Base-by-base conservation (phyloP, 257 asterid species). In the Cordia subcordata region DNA sequence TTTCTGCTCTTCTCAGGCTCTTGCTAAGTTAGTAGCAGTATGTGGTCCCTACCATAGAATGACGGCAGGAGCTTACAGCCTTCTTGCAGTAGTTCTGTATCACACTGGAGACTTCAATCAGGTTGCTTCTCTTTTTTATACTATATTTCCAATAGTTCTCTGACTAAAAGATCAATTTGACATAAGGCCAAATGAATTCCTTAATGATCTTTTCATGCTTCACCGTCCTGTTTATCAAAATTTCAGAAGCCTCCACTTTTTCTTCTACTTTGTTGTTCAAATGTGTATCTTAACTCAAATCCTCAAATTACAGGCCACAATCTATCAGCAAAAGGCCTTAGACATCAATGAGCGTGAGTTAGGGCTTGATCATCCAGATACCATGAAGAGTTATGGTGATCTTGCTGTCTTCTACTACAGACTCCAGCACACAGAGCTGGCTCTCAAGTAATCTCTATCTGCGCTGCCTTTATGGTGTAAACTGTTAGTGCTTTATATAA, bases 21-120 rank as follows among this genome's bases (percentile, higher is more conserved):
- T 89, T 57, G 91, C 91, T 57, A 89, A 89, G 85, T 77, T 89
- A 74, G 95, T 89, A 40, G 94, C 95, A 53, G 96, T 89, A 32
- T 89, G 96, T 60, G 96, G 96, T 72, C 89, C 96, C 61, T 86
- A 89, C 71, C 95, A 89, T 76, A 81, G 95, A 61, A 89, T 89
- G 96, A 89, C 96, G 38, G 95, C 96, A 59, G 95, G 96, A 49
- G 95, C 96, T 63, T 89, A 89, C 84, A 89, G 96, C 76, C 96
- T 89, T 80, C 94, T 89, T 70, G 96, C 96, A 47, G 96, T 89
- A 56, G 96, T 89, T 77, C 75, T 89, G 50, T 89, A 89, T 82
- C 96, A 89, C 78, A 89, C 96, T 0, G 96, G 96, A 79, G 96
- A 89, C 65, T 89, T 89, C 82, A 89, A 89, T 71, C 96, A 89